phyloP scores from a whole-genome alignment of 192 early-diverging fungal genomes.

The Dispira simplex region DNA sequence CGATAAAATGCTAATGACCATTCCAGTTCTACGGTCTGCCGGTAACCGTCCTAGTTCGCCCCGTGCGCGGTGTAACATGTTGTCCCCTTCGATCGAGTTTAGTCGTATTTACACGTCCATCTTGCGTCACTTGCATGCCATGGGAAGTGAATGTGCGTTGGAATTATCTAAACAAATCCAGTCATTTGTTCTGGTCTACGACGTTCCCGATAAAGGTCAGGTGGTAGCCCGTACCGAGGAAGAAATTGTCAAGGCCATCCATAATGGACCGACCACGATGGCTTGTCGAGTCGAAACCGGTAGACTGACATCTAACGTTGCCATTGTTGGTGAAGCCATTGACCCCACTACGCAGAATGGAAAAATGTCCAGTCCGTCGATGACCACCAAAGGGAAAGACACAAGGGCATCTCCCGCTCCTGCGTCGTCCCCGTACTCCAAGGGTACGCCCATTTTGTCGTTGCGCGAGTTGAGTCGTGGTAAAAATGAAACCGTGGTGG shows the following conservation, averaged over 20 bases:
- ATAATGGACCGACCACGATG: not conserved
- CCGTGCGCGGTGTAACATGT: not conserved
- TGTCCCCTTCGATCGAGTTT: constrained; percentile 1
- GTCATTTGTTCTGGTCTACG: constrained; percentile 9
- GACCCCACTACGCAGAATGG: not conserved
- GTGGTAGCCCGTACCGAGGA: constrained; percentile 8
- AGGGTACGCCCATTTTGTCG: too few relatives aligned
- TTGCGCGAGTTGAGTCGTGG: too few relatives aligned
- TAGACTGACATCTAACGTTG: too few relatives aligned
- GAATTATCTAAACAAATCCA: not conserved
- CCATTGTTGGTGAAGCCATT: not conserved
- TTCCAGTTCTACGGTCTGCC: not conserved
- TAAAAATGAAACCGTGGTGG: too few relatives aligned
- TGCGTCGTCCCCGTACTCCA: too few relatives aligned
- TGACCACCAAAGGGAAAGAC: too few relatives aligned
- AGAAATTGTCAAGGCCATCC: constrained; percentile 4
- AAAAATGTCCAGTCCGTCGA: not conserved
- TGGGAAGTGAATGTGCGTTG: not conserved
- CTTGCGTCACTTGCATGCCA: constrained; percentile 9
- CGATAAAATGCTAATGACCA: constrained; percentile 5
- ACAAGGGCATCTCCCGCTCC: too few relatives aligned
- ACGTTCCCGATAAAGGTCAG: not conserved
- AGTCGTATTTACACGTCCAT: constrained; percentile 11
- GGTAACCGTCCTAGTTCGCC: not conserved
- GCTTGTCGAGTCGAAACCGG: not conserved